Evolutionary conservation across 805 yeast genomes (phyloP).

Genomic region (Wickerhamiella vanderwaltii): DNA sequence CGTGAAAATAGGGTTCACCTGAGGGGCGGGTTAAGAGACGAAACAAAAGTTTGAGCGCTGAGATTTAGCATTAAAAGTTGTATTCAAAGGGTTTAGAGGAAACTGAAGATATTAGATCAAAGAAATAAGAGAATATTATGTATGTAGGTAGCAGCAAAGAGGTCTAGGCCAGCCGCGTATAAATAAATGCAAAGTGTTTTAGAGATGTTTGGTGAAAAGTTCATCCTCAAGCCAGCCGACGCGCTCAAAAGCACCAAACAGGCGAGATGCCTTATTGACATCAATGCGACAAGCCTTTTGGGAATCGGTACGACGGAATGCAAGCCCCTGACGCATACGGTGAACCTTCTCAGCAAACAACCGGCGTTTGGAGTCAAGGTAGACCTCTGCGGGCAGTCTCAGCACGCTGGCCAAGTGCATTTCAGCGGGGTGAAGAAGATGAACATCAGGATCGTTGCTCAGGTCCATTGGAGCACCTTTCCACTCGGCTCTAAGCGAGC

Average conservation of each 20-base stretch:
- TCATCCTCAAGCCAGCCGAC: conserved; percentile 85
- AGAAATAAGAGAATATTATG: too few relatives aligned
- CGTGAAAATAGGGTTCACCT: too few relatives aligned
- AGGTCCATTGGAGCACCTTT: conserved; percentile 96
- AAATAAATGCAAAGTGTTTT: too few relatives aligned
- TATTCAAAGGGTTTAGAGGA: too few relatives aligned
- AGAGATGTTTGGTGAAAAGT: conserved; percentile 42
- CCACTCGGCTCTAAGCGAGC: conserved; percentile 86
- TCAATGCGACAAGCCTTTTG: conserved; percentile 96
- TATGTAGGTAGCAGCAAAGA: too few relatives aligned
- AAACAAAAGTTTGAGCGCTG: too few relatives aligned
- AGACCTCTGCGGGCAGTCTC: conserved; percentile 76
- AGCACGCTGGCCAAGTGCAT: conserved; percentile 72
- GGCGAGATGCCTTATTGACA: conserved; percentile 87
- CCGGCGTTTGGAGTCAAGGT: conserved; percentile 65
- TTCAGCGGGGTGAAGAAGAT: conserved; percentile 84
- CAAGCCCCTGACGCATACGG: conserved; percentile 53
- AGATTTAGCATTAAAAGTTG: too few relatives aligned
- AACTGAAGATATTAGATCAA: too few relatives aligned
- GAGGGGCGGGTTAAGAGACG: too few relatives aligned
- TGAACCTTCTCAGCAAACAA: conserved; percentile 81
- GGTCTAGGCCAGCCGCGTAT: too few relatives aligned
- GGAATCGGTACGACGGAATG: conserved; percentile 93
- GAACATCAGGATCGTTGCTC: conserved; percentile 57
- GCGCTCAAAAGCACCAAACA: conserved; percentile 79